Evolutionary conservation across 1,139 yeast genomes (phyloP), one percentile per base, ranked within the genome.

Genomic region (Citeromyces hawaiiensis): DNA sequence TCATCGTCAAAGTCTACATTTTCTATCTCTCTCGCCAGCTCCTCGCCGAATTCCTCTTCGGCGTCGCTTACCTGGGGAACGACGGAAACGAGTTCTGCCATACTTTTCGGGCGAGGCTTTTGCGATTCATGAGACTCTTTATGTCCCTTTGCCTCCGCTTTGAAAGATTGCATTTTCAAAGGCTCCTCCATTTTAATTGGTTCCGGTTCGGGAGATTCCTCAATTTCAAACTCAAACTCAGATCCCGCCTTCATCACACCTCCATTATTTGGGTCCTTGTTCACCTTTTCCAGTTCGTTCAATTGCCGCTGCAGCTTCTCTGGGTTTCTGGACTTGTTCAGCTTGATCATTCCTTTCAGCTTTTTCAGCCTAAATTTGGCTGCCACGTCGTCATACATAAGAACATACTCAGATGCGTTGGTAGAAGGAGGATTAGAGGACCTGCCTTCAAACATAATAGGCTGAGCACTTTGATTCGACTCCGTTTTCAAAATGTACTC

Each of bases 281-380:
- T 11, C 32, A 15, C 38, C 33, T 13, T 23, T 13, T 25, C 36
- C 36, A 38, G 35, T 19, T 39, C 19, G 10, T 31, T 21, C n/a
- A 43, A 35, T 36, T 38, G 36, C 13, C 19, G 21, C 21, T 43
- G 38, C 6, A 54, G 34, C 32, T 43, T 45, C 4, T 45, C 43
- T 7, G 54, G 53, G 27, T 53, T 53, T 32, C 60, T 43, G 2
- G 59, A 51, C 45, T 54, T 55, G 39, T 42, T 49, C 53, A 56
- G 46, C 33, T 50, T 48, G 18, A 55, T 44, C 10, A 46, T 42
- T 1, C 55, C 55, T 31, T 43, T 44, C 40, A 52, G 48, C 30
- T 39, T 40, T 25, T 52, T 52, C 38, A 54, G 39, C 36, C 46
- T 44, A 43, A 56, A 55, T 13, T 40, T 37, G 15, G 48, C 48